These are phyloP conservation scores for Aspergillus steynii DNA, from an alignment of 495 filamentous ascomycete species.

Conservation along the genomic window DNA sequence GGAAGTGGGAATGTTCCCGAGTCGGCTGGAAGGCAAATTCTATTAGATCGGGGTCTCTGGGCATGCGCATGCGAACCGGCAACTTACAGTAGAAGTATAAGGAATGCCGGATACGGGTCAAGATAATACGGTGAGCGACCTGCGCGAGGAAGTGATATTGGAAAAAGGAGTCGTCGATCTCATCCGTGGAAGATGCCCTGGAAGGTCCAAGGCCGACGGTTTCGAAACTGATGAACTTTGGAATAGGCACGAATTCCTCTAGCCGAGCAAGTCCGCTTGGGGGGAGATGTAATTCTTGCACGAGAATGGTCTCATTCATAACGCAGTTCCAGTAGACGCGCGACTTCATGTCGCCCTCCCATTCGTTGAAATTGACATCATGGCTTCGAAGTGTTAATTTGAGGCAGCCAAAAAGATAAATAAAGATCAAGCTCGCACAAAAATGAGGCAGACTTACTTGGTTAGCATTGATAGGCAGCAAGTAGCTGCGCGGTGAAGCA, in stretches of 20 bases:
- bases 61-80: background rate
- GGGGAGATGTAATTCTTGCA: constrained; percentile 49
- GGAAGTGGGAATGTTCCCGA: constrained; percentile 47
- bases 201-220: constrained; percentile 35
- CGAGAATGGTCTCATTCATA: constrained; percentile 51
- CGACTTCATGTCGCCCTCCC: constrained; percentile 54
- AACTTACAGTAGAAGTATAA: constrained; percentile 49
- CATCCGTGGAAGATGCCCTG: constrained; percentile 30
- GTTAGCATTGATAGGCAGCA: constrained; percentile 49
- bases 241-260: constrained; percentile 48
- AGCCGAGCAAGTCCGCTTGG: constrained; percentile 46
- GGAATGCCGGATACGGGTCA: constrained; percentile 49
- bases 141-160: constrained; percentile 53
- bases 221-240: constrained; percentile 49
- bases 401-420: background rate
- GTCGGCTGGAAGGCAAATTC: constrained; percentile 33
- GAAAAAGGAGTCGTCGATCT: constrained; percentile 48
- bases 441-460: constrained; percentile 34
- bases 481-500: constrained; percentile 50
- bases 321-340: constrained; percentile 51
- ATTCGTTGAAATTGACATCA: constrained; percentile 46
- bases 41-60: constrained; percentile 4
- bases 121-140: constrained; percentile 50
- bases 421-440: too few relatives aligned
- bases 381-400: constrained; percentile 30